Conservation (phyloP, 2,329 filamentous ascomycete genomes). For the Colletotrichum theobromicola region DNA sequence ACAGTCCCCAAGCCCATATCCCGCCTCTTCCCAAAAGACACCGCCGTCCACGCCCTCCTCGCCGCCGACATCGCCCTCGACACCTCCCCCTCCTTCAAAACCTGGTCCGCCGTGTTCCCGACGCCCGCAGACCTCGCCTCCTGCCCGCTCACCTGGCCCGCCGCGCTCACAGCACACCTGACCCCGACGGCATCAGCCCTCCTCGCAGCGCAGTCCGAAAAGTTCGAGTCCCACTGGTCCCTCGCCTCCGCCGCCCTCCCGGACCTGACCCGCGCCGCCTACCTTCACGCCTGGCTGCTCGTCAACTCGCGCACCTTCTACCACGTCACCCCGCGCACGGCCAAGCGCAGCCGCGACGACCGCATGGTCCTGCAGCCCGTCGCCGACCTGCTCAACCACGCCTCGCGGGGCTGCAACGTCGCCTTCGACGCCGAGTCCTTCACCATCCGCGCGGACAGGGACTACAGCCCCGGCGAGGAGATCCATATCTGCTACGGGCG, state of each 20-base stretch:
- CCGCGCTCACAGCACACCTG: slow-evolving; percentile 49
- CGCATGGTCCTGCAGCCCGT: slow-evolving; percentile 75
- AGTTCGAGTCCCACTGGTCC: slow-evolving; percentile 46
- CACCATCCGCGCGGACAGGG: slow-evolving; percentile 54
- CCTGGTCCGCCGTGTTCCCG: slow-evolving; percentile 75
- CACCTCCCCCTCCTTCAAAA: slow-evolving; percentile 46
- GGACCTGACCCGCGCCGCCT: slow-evolving; percentile 42
- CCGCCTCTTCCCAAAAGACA: slow-evolving; percentile 54
- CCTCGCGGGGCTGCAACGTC: slow-evolving; percentile 55
- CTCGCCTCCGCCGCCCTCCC: slow-evolving; percentile 34
- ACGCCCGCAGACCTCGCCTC: slow-evolving; percentile 60
- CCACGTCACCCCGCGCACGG: slow-evolving; percentile 52
- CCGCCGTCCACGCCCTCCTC: slow-evolving; percentile 73
- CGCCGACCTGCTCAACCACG: slow-evolving; percentile 73
- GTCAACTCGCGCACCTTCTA: slow-evolving; percentile 70
- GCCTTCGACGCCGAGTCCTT: slow-evolving; percentile 56
- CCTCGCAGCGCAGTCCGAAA: slow-evolving; percentile 56
- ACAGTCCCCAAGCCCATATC: slow-evolving; percentile 61
- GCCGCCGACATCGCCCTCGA: slow-evolving; percentile 71
- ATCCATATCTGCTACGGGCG: slow-evolving; percentile 72
- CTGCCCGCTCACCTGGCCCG: slow-evolving; percentile 56
- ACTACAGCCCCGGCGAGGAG: slow-evolving; percentile 65
- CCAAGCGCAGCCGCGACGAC: slow-evolving; percentile 53
- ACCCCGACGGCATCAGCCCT: slow-evolving; percentile 49
- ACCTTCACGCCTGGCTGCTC: slow-evolving; percentile 62